Evolutionary conservation across 2,329 filamentous ascomycete genomes (phyloP).

Genomic region (Fusarium pilosicola): DNA sequence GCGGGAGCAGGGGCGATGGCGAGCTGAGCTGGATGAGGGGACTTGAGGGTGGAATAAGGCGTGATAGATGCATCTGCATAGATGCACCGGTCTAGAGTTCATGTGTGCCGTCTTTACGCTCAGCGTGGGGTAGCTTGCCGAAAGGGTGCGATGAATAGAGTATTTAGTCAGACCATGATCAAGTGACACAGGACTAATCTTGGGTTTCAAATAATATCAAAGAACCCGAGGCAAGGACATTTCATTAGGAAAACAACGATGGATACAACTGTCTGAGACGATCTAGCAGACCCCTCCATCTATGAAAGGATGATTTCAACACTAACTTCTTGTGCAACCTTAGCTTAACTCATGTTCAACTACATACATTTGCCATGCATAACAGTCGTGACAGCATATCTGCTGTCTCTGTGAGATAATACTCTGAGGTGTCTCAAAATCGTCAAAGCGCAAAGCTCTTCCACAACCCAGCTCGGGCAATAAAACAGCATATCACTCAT

Average conservation of each 20-base stretch:
- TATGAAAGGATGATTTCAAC: slow-evolving; percentile 4
- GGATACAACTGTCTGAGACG: background rate
- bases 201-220: background rate
- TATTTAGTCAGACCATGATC: background rate
- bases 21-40: slow-evolving; percentile 16
- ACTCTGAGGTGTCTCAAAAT: background rate
- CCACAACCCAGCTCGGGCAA: background rate
- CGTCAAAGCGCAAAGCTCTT: background rate
- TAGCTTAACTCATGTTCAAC: background rate
- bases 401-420: background rate
- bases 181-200: background rate
- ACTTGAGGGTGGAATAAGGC: slow-evolving; percentile 3
- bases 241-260: background rate
- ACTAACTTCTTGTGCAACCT: background rate
- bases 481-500: background rate
- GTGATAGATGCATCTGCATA: slow-evolving; percentile 11
- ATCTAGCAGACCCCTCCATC: background rate
- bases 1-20: slow-evolving; percentile 32
- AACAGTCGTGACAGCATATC: background rate
- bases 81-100: background rate
- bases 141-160: background rate
- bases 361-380: background rate
- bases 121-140: background rate
- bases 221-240: background rate
- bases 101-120: background rate